Evolutionary conservation across 768 basidiomycete genomes (phyloP).

Genomic region (Trametopsis cervina): DNA sequence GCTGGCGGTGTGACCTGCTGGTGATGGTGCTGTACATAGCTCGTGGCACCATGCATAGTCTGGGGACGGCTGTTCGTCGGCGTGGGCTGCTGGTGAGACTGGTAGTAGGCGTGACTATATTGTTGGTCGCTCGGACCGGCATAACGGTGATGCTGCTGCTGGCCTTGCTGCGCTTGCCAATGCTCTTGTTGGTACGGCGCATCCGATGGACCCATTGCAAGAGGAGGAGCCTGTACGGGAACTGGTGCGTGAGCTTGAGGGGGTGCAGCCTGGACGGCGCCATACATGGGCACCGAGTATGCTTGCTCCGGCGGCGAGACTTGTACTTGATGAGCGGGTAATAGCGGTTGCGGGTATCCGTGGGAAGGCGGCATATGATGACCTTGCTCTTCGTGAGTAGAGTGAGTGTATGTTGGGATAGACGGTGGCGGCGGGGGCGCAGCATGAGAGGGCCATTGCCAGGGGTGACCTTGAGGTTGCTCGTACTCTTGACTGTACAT

Average conservation of each 20-base stretch:
- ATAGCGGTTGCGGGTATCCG: constrained; percentile 3
- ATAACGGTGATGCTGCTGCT: not conserved
- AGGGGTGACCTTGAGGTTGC: constrained; percentile 2
- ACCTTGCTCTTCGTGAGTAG: constrained; percentile 21
- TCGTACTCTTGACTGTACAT: not conserved
- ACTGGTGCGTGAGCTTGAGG: not conserved
- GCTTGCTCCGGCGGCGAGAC: constrained; percentile 2
- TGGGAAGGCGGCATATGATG: constrained; percentile 8
- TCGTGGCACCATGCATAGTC: constrained; percentile 3
- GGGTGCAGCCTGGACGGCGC: constrained; percentile 1
- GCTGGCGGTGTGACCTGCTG: constrained; percentile 13
- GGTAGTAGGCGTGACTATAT: too few relatives aligned
- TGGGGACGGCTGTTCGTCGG: not conserved
- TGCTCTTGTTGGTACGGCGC: not conserved
- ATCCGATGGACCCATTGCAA: not conserved
- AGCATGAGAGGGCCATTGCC: constrained; percentile 2
- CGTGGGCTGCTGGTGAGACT: not conserved
- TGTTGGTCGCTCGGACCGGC: too few relatives aligned
- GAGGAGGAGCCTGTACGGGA: not conserved
- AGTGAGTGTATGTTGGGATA: constrained; percentile 4
- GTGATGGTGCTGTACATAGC: not conserved
- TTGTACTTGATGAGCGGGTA: not conserved
- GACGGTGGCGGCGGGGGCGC: not conserved
- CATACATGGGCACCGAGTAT: constrained; percentile 7
- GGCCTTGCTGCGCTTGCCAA: constrained; percentile 7